phyloP scores from a whole-genome alignment of 805 yeast species.

The Torulaspora franciscae region DNA sequence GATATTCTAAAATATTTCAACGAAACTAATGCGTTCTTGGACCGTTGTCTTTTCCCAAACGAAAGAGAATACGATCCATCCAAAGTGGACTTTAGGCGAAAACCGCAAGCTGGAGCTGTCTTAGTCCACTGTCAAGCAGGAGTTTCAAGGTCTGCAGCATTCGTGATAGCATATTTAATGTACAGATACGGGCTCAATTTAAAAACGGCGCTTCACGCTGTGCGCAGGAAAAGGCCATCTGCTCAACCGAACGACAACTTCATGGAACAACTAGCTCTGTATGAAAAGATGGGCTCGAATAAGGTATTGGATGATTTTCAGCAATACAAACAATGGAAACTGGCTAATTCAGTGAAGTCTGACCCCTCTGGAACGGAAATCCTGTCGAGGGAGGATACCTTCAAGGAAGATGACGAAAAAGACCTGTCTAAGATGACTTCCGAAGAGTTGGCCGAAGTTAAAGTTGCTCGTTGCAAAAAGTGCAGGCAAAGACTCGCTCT shows the following conservation, averaged over 20 bases:
- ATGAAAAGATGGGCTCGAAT: slow-evolving; percentile 42
- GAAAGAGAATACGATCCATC: slow-evolving; percentile 33
- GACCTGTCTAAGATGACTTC: slow-evolving; percentile 24
- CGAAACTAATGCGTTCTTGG: slow-evolving; percentile 63
- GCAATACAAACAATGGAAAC: slow-evolving; percentile 42
- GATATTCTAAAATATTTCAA: slow-evolving; percentile 61
- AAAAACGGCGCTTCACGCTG: slow-evolving; percentile 66
- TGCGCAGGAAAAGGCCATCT: slow-evolving; percentile 55
- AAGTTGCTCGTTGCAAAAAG: slow-evolving; percentile 66
- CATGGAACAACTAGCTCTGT: slow-evolving; percentile 63
- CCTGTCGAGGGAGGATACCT: slow-evolving; percentile 31
- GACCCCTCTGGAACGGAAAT: slow-evolving; percentile 42
- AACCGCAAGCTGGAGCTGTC: slow-evolving; percentile 43
- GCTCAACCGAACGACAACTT: slow-evolving; percentile 75
- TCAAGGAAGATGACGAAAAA: slow-evolving; percentile 32
- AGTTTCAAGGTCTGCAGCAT: slow-evolving; percentile 82
- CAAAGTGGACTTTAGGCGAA: slow-evolving; percentile 29
- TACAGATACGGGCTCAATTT: slow-evolving; percentile 55
- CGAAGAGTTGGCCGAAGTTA: slow-evolving; percentile 27
- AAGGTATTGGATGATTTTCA: slow-evolving; percentile 31
- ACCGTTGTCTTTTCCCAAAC: slow-evolving; percentile 51
- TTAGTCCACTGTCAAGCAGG: slow-evolving; percentile 87
- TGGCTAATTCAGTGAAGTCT: slow-evolving; percentile 35
- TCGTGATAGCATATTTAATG: slow-evolving; percentile 86
- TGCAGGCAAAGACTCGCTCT: slow-evolving; percentile 71